Evolutionary conservation across 768 basidiomycete genomes (phyloP).

Genomic region (Xerocomellus dryophilus): DNA sequence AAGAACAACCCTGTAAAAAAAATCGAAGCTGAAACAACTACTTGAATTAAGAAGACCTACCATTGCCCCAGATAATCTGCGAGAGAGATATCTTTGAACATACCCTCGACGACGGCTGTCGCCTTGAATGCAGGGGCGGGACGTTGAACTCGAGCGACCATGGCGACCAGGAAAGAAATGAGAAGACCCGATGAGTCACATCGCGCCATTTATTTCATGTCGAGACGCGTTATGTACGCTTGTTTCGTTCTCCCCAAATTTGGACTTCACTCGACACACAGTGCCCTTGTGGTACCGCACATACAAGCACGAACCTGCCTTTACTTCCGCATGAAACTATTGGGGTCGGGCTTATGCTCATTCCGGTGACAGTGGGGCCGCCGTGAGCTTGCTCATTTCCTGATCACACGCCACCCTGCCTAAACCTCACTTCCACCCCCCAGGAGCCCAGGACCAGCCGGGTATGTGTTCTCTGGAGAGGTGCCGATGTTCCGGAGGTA

Average conservation of each 20-base stretch:
- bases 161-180: constrained; percentile 5
- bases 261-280: background rate
- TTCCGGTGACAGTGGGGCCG: too few species aligned
- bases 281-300: too few species aligned
- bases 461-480: background rate
- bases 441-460: background rate
- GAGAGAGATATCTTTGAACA: constrained; percentile 76
- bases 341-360: background rate
- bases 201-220: constrained; percentile 17
- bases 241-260: constrained; percentile 19
- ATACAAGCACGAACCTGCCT: background rate
- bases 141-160: constrained; percentile 67
- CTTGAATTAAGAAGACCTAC: constrained; percentile 35
- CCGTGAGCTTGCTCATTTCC: too few species aligned
- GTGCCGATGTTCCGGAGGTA: background rate
- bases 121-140: constrained; percentile 82
- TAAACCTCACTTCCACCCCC: background rate
- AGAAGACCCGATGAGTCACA: background rate
- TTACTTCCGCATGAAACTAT: background rate
- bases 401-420: too few species aligned
- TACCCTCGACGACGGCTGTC: constrained; percentile 69
- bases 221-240: constrained; percentile 29
- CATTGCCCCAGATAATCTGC: constrained; percentile 78
- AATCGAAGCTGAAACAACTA: background rate
- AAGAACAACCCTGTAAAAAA: constrained; percentile 72